A percentile compares a stretch with the other conserved stretches of the same genome.
Evolutionary conservation across 2,329 filamentous ascomycete genomes (phyloP).

Genomic region (Aspergillaceae sp.): DNA sequence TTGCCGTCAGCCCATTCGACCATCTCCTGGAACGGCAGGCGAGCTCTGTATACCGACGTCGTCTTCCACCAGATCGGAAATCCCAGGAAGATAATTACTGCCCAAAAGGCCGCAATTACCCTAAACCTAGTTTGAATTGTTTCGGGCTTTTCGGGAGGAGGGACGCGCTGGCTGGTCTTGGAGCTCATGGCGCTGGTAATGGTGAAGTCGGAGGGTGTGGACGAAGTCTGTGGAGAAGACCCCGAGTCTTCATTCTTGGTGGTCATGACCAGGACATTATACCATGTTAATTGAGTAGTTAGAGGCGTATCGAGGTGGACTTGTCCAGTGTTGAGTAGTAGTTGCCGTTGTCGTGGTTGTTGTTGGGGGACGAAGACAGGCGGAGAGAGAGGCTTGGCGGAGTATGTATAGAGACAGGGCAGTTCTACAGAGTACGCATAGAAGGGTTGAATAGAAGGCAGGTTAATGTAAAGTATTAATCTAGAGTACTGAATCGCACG

Average conservation of each 20-base stretch:
- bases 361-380: too few species aligned
- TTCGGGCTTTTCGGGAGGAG: conserved; percentile 69
- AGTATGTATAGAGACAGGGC: too few species aligned
- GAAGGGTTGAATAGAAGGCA: too few species aligned
- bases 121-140: conserved; percentile 60
- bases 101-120: conserved; percentile 85
- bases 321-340: too few species aligned
- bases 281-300: conserved; percentile 5
- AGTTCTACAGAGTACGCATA: too few species aligned
- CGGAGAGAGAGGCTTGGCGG: too few species aligned
- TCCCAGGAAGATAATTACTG: conserved; percentile 71
- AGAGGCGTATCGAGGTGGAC: too few species aligned
- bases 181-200: conserved; percentile 18
- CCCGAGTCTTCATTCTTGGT: conserved; percentile 23
- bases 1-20: conserved; percentile 83
- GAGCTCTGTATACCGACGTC: conserved; percentile 81
- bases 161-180: conserved; percentile 33
- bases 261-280: conserved; percentile 30
- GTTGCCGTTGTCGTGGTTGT: too few species aligned
- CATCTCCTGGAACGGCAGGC: conserved; percentile 78
- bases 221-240: conserved; percentile 17
- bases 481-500: conserved; percentile 1
- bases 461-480: too few species aligned
- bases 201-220: conserved; percentile 4
- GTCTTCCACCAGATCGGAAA: conserved; percentile 95